phyloP scores from a whole-genome alignment of 2,329 filamentous ascomycete species.

The Phyllosticta citriasiana region DNA sequence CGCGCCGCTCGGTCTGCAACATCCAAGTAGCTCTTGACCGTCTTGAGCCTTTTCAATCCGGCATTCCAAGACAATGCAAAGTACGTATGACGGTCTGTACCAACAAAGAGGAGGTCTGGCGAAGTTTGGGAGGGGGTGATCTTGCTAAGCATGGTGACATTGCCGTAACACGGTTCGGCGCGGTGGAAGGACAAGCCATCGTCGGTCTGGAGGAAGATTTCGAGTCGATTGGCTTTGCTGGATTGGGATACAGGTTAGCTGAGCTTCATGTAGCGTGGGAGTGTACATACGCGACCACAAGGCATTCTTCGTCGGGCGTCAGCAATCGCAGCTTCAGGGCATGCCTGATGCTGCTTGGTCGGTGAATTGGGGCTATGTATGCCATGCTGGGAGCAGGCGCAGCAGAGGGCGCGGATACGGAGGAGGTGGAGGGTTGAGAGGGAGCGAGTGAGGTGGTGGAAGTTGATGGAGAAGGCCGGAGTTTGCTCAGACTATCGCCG shows the following conservation, averaged over 20 bases:
- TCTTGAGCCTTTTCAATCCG: conserved; percentile 41
- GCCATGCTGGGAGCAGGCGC: conserved; percentile 52
- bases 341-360: conserved; percentile 82
- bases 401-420: not conserved
- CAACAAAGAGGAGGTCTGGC: conserved; percentile 82
- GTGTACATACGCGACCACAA: conserved; percentile 70
- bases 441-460: not conserved
- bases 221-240: conserved; percentile 72
- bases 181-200: conserved; percentile 56
- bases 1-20: conserved; percentile 52
- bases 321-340: conserved; percentile 73
- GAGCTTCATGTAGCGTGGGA: not conserved
- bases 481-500: conserved; percentile 6
- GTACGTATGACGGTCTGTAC: conserved; percentile 81
- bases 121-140: conserved; percentile 63
- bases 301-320: conserved; percentile 62
- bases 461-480: not conserved
- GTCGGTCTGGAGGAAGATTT: conserved; percentile 63
- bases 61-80: conserved; percentile 81
- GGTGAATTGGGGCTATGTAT: conserved; percentile 88
- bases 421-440: not conserved
- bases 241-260: conserved; percentile 12
- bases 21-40: conserved; percentile 49
- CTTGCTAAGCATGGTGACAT: conserved; percentile 73
- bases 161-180: conserved; percentile 70